phyloP scores from a whole-genome alignment of 1,284 basidiomycete species.

The Sanghuangporus sanghuang region DNA sequence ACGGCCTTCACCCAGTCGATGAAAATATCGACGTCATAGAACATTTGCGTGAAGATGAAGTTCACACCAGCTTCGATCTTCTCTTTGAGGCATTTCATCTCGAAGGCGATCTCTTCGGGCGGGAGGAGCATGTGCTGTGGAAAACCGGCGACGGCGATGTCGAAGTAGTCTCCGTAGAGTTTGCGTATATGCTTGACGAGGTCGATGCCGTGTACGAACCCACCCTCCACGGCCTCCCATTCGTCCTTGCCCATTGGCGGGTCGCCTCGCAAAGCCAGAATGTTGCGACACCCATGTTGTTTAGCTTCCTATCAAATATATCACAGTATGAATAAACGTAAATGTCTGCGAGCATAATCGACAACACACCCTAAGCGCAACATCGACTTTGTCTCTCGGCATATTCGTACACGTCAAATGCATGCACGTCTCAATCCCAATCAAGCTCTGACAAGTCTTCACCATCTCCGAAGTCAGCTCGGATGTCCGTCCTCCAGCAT shows the following conservation, averaged over 20 bases:
- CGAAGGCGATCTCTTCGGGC: constrained; percentile 70
- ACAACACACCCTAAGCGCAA: constrained; percentile 70
- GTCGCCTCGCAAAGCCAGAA: constrained; percentile 93
- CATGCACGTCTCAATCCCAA: constrained; percentile 97
- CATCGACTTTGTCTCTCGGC: constrained; percentile 91
- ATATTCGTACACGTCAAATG: constrained; percentile 99
- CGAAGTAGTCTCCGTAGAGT: constrained; percentile 86
- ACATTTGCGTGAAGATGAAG: constrained; percentile 96
- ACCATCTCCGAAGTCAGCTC: constrained; percentile 94
- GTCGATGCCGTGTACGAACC: constrained; percentile 87
- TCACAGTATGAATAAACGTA: background rate
- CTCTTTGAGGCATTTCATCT: constrained; percentile 83
- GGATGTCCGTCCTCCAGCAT: constrained; percentile 92
- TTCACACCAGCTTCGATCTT: constrained; percentile 85
- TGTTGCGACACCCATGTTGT: constrained; percentile 86
- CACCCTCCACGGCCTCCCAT: constrained; percentile 87
- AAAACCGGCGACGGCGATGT: constrained; percentile 90
- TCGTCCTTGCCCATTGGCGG: constrained; percentile 84
- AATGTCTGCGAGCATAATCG: constrained; percentile 6
- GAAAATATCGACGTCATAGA: constrained; percentile 87
- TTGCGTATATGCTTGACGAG: constrained; percentile 84
- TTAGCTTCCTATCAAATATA: constrained; percentile 76
- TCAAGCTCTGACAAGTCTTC: constrained; percentile 87
- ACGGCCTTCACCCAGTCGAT: constrained; percentile 82
- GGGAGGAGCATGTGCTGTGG: constrained; percentile 70